These are phyloP conservation scores for Colletotrichum sp. DNA, from an alignment of 2,329 filamentous ascomycete species.

Conservation along the genomic window DNA sequence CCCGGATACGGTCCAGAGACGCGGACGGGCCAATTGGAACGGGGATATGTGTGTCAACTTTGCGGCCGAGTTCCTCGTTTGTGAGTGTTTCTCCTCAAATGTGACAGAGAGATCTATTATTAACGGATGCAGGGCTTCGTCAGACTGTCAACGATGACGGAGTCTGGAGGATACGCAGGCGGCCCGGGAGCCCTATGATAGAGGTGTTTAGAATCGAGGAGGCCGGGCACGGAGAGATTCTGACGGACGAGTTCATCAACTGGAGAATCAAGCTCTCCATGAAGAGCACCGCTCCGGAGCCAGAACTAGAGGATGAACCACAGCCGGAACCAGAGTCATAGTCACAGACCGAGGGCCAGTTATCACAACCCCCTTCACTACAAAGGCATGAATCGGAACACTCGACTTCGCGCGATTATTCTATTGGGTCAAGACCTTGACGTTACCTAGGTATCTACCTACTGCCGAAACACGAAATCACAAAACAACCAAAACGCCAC, in stretches of 20 bases:
- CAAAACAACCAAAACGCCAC: conserved; percentile 5
- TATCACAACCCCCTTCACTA: accelerated
- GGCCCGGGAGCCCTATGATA: conserved; percentile 66
- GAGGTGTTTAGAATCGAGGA: conserved; percentile 78
- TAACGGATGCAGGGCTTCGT: conserved; percentile 59
- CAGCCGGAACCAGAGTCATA: neutral
- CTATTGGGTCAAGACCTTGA: conserved; percentile 5
- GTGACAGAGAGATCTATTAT: neutral
- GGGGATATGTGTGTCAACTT: conserved; percentile 95
- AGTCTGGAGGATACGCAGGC: conserved; percentile 80
- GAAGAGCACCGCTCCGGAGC: conserved; percentile 26
- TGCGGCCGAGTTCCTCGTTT: conserved; percentile 76
- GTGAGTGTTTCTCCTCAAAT: conserved; percentile 50
- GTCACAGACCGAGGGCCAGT: neutral
- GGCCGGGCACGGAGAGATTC: conserved; percentile 75
- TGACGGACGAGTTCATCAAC: conserved; percentile 78
- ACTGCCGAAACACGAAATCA: neutral
- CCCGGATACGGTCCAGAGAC: conserved; percentile 73
- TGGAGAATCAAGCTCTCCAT: conserved; percentile 69
- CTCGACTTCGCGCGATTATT: neutral
- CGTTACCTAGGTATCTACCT: conserved; percentile 21
- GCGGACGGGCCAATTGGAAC: conserved; percentile 78
- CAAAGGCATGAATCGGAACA: neutral
- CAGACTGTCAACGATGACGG: conserved; percentile 71
- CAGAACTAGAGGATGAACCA: neutral